Percentiles rank a stretch among this genome's conserved stretches.
Evolutionary conservation across 257 asterid genomes (phyloP).

Genomic region (Voacanga thouarsii): DNA sequence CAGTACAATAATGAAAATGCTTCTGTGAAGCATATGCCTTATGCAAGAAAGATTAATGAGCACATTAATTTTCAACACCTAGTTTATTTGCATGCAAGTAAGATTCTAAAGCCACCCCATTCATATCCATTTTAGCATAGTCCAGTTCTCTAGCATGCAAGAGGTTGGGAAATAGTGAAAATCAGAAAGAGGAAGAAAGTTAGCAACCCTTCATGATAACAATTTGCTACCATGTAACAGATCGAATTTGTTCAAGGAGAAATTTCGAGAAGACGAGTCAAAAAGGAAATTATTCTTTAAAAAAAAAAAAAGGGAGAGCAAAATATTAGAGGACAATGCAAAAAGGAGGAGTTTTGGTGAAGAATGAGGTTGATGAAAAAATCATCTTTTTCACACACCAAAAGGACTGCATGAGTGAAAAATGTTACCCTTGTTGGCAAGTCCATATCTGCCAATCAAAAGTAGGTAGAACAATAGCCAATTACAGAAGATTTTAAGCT

Average conservation of each 20-base stretch:
- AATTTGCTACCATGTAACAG: neutral
- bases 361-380: neutral
- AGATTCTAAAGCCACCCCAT: neutral
- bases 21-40: no score
- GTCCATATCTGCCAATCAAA: neutral
- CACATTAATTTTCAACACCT: neutral
- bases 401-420: neutral
- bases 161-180: neutral
- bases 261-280: neutral
- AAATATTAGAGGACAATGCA: neutral
- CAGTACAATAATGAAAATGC: neutral
- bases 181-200: neutral
- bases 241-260: neutral
- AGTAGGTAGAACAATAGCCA: neutral
- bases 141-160: slow-evolving; percentile 1
- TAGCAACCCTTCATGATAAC: neutral
- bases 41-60: neutral
- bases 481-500: neutral
- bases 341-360: neutral
- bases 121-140: neutral
- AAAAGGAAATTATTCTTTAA: neutral
- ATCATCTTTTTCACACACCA: neutral
- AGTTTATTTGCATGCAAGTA: neutral
- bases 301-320: neutral
- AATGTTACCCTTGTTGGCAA: neutral